Base-by-base conservation (phyloP, 2,329 filamentous ascomycete species). In the Botrytis tulipae region DNA sequence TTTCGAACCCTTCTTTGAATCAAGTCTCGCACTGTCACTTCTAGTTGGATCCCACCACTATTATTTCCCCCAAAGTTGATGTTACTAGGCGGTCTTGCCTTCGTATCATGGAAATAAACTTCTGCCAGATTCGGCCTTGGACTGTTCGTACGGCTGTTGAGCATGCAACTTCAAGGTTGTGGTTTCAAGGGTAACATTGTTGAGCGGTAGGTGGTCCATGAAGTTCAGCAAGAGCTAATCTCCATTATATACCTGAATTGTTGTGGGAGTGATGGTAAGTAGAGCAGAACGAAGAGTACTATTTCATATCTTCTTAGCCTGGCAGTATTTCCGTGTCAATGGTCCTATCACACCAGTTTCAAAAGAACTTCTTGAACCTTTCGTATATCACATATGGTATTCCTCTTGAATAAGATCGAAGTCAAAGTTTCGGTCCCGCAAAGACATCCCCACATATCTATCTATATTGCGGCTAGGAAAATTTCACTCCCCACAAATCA, bases 371-470 rank as follows among this genome's bases (percentile, higher is more conserved):
- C 25, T 9, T 32, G 35, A 18, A 22, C 4, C 10, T 54, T n/a
- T n/a, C n/a, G n/a, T 57, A 25, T 42, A 42, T 68, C 4, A 51
- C 12, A 48, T 32, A 48, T 42, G 29, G 16, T 20, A 40, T 2
- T 54, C 32, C 8, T 54, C 46, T 40, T 44, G n/a, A 42, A 42
- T 2, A 46, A 32, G 40, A 8, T 46, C 16, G 40, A 54, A 10
- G 16, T 40, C 25, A n/a, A 54, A n/a, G n/a, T 68, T 25, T 68
- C 65, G 65, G 65, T 68, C 46, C 65, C 46, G 35, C n/a, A 54
- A 29, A 25, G 6, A 40, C 14, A 40, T 67, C 44, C 63, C 63
- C 44, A 67, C 44, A 40, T n/a, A 9, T 62, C 46, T 66, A n/a
- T 35, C 48, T n/a, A 48, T 66, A 66, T 22, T 48, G 63, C n/a